phyloP scores from a whole-genome alignment of 148 eudicot species.

The Chenopodium berlandieri region DNA sequence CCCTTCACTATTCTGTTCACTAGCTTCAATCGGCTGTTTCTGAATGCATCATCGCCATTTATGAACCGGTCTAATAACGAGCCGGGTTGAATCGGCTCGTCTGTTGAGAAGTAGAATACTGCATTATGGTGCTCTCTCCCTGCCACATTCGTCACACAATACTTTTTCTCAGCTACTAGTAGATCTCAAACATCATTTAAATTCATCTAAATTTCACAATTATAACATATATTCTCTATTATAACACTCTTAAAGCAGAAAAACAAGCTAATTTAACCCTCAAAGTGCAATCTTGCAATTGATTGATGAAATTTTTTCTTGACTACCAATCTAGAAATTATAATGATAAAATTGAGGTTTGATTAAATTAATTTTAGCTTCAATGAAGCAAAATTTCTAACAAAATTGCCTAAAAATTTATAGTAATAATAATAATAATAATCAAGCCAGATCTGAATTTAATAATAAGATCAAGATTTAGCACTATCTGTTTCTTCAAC shows the following conservation, averaged over 20 bases:
- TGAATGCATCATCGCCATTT: conserved; percentile 62
- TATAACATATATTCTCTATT: no score
- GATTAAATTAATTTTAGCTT: neutral
- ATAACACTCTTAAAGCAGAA: neutral
- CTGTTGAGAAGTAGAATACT: conserved; percentile 80
- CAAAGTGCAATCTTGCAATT: neutral
- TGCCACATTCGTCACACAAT: conserved; percentile 14
- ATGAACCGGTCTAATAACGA: conserved; percentile 65
- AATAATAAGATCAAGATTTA: neutral
- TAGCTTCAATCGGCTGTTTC: conserved; percentile 73
- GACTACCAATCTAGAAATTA: no score
- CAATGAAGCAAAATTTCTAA: neutral
- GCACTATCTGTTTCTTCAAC: neutral
- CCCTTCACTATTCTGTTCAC: conserved; percentile 85
- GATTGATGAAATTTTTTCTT: no score
- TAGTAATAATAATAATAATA: no score
- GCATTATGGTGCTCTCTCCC: conserved; percentile 78
- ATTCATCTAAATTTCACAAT: neutral
- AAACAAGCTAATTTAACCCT: neutral
- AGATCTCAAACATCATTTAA: neutral
- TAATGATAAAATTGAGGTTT: neutral
- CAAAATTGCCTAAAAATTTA: neutral
- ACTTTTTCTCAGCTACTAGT: neutral
- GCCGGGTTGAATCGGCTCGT: conserved; percentile 53
- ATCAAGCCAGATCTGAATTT: neutral